Evolutionary conservation across 768 basidiomycete genomes (phyloP).

Genomic region (Paxillus ammoniavirescens): DNA sequence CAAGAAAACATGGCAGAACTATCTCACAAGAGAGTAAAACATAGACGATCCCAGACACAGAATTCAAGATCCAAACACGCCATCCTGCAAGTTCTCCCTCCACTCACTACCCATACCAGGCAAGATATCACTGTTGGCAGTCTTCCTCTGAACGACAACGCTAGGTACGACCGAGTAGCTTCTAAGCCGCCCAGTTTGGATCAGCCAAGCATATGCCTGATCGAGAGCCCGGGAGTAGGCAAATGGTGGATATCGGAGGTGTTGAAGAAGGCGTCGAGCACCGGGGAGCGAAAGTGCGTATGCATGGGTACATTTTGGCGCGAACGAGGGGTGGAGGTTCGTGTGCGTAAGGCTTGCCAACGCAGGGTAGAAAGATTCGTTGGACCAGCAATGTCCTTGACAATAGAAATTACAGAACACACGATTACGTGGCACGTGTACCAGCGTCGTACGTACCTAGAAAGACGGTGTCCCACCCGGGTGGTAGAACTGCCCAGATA

Average conservation of each 20-base stretch:
- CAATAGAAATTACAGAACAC: background rate
- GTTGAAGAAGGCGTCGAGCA: slow-evolving; percentile 57
- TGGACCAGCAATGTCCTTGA: slow-evolving; percentile 78
- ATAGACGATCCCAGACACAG: background rate
- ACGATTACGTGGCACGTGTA: slow-evolving; percentile 1
- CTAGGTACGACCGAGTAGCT: slow-evolving; percentile 69
- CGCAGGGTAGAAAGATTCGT: slow-evolving; percentile 52
- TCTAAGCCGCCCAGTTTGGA: slow-evolving; percentile 51
- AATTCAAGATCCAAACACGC: slow-evolving; percentile 39
- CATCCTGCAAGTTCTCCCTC: slow-evolving; percentile 48
- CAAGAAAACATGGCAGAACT: no score
- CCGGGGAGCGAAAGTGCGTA: slow-evolving; percentile 61
- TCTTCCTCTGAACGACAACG: slow-evolving; percentile 64
- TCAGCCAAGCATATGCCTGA: slow-evolving; percentile 68
- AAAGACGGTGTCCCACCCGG: slow-evolving; percentile 71
- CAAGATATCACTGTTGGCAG: slow-evolving; percentile 53
- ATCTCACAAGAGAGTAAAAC: no score
- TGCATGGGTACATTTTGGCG: slow-evolving; percentile 73
- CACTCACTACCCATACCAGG: slow-evolving; percentile 50
- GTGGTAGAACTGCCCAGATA: slow-evolving; percentile 55
- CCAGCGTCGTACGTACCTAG: slow-evolving; percentile 44
- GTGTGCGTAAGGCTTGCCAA: slow-evolving; percentile 19
- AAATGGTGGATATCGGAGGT: slow-evolving; percentile 62
- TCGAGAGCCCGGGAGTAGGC: slow-evolving; percentile 79
- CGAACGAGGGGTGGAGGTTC: slow-evolving; percentile 53